Evolutionary conservation across 371 early-diverging fungal genomes (phyloP), one percentile per base, ranked within the genome.

Genomic region (Mortierella sp.): DNA sequence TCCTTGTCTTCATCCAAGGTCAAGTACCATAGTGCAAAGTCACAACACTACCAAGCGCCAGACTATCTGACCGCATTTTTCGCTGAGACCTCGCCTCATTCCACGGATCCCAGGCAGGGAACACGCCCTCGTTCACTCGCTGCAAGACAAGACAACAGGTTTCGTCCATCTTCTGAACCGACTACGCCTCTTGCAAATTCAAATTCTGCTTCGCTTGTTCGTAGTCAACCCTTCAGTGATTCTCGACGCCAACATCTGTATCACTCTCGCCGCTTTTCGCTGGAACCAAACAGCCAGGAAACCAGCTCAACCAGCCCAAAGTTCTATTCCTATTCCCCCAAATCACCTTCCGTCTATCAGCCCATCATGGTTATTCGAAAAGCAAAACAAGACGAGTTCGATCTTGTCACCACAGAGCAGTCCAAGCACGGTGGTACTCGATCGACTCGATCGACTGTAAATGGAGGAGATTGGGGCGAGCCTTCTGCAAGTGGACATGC

Each of bases 21-120:
- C 31, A 5, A 58, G 42, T 52, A 18, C 19, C 24, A 38, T 34
- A 21, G 34, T 45, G 19, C 48, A 31, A 39, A 19, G 8, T 19
- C 46, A 30, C 58, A 50, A 27, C 26, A 55, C 1, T 59, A 59
- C 31, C 62, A 24, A 14, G 58, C 71, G 52, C 78, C 78, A 16
- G 78, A 70, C 43, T 76, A 76, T 38, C 50, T 76, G 58, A 76
- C 78, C 41, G 70, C 52, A 30, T 76, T 62, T 63, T 70, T 76
- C 39, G 34, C 34, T 21, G 71, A 76, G 59, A 62, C 66, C 50
- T 42, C 53, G 13, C 9, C 49, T 16, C 45, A 38, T 27, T 26
- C 58, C 48, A 12, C 41, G 26, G 23, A 34, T 27, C 39, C 27
- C 34, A n/a, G n/a, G n/a, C n/a, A n/a, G n/a, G n/a, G n/a, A n/a